These are phyloP conservation scores for Avena insularis DNA, from an alignment of 176 grass and related monocot species.

Conservation along the genomic window DNA sequence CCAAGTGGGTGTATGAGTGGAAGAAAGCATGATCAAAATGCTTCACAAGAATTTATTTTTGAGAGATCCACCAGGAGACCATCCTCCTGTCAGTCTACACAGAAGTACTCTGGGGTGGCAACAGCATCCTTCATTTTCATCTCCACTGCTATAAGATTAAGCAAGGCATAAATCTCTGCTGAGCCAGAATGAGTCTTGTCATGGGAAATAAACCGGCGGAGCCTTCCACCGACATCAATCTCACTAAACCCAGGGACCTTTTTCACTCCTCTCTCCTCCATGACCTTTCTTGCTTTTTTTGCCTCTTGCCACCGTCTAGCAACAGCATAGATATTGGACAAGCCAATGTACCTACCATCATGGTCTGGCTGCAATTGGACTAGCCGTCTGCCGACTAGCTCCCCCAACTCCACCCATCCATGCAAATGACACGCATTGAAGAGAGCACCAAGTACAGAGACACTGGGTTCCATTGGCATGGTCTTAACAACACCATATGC, in stretches of 20 bases:
- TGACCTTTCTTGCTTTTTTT: conserved; percentile 58
- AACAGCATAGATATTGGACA: conserved; percentile 74
- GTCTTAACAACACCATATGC: conserved; percentile 54
- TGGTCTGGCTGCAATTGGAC: conserved; percentile 66
- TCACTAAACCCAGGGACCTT: conserved; percentile 70
- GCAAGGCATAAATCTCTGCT: conserved; percentile 57
- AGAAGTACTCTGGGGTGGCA: conserved; percentile 16
- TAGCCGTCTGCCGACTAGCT: conserved; percentile 66
- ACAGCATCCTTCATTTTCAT: conserved; percentile 63
- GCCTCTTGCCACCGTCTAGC: conserved; percentile 69
- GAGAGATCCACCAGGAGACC: neutral
- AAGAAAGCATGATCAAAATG: neutral
- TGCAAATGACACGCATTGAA: conserved; percentile 57
- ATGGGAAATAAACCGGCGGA: conserved; percentile 60
- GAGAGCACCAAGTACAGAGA: conserved; percentile 70
- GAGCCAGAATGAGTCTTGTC: conserved; percentile 56
- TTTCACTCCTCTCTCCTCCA: conserved; percentile 67
- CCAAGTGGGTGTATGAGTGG: conserved; percentile 17
- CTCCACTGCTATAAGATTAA: conserved; percentile 52
- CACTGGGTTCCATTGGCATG: conserved; percentile 67
- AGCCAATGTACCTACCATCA: conserved; percentile 74
- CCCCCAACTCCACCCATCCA: conserved; percentile 73
- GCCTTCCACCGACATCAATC: conserved; percentile 56
- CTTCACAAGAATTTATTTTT: neutral
- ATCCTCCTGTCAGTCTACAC: conserved; percentile 31